Evolutionary conservation across 345 rosid genomes (phyloP).

Genomic region (Corchorus capsularis): DNA sequence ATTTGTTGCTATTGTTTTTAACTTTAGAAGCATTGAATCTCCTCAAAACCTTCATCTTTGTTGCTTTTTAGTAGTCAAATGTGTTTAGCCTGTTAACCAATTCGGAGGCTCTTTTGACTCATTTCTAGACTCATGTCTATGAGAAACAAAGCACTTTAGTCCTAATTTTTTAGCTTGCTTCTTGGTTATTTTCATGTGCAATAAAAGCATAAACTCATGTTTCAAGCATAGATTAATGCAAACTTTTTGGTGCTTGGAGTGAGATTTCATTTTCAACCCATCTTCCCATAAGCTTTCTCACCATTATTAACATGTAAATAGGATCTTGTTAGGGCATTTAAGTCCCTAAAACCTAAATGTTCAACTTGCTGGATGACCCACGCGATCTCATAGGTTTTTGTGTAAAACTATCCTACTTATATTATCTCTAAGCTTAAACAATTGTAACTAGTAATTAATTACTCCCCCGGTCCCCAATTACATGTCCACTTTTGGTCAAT

Average conservation of each 20-base stretch:
- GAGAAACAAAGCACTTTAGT: conserved; percentile 37
- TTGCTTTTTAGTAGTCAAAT: conserved; percentile 42
- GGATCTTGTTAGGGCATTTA: conserved; percentile 43
- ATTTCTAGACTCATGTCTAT: conserved; percentile 57
- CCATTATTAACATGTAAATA: conserved; percentile 36
- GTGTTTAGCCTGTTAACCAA: conserved; percentile 30
- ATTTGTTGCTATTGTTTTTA: conserved; percentile 28
- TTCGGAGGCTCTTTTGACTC: conserved; percentile 56
- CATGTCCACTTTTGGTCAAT: no score
- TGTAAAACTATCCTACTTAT: conserved; percentile 20
- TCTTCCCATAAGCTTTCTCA: background rate
- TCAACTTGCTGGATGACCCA: conserved; percentile 29
- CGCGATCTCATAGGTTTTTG: conserved; percentile 50
- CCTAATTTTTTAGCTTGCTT: conserved; percentile 18
- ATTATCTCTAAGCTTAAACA: conserved; percentile 18
- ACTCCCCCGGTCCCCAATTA: no score
- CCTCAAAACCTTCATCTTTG: conserved; percentile 38
- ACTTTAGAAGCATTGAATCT: conserved; percentile 31
- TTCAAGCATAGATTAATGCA: conserved; percentile 23
- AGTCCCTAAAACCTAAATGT: conserved; percentile 17
- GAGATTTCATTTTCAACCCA: conserved; percentile 9
- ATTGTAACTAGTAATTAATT: background rate
- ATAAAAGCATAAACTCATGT: conserved; percentile 22
- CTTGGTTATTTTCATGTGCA: conserved; percentile 11
- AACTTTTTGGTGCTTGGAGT: conserved; percentile 18